Conservation (phyloP, 1,139 yeast genomes). For the Hyphopichia wangnamkhiaoensis region DNA sequence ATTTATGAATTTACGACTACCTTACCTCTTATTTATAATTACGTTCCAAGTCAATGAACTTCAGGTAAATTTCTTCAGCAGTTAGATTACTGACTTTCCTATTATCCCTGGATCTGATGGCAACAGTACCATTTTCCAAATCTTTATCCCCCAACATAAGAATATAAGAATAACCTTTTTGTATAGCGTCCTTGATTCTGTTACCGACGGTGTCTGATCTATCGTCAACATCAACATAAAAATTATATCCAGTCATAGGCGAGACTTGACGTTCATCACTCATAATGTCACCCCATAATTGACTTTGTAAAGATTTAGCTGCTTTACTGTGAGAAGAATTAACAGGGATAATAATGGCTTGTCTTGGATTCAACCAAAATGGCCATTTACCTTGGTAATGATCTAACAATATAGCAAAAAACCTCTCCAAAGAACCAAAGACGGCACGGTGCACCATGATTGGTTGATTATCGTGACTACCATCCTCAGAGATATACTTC, state of each 20-base stretch:
- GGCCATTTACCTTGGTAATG: constrained; percentile 97
- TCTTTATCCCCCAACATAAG: constrained; percentile 89
- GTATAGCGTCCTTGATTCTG: constrained; percentile 75
- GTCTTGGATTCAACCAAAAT: constrained; percentile 96
- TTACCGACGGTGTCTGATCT: constrained; percentile 79
- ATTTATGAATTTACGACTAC: no score
- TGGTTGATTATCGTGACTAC: constrained; percentile 60
- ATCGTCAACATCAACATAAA: constrained; percentile 73
- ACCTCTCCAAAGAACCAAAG: constrained; percentile 91
- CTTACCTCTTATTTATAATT: constrained; percentile 33
- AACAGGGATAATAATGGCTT: constrained; percentile 83
- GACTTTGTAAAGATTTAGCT: constrained; percentile 51
- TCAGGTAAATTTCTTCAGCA: constrained; percentile 47
- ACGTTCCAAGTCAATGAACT: constrained; percentile 54
- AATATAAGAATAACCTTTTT: constrained; percentile 76
- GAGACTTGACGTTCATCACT: constrained; percentile 33
- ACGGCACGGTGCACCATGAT: constrained; percentile 95
- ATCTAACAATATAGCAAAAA: constrained; percentile 86
- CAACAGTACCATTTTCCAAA: constrained; percentile 56
- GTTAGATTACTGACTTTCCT: constrained; percentile 49
- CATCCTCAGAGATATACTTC: constrained; percentile 56
- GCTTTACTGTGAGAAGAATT: constrained; percentile 54
- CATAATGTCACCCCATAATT: constrained; percentile 52
- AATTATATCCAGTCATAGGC: constrained; percentile 61
- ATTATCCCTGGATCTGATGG: constrained; percentile 64